Conservation (phyloP, 2,329 filamentous ascomycete genomes). For the Trichoderma guizhouense region DNA sequence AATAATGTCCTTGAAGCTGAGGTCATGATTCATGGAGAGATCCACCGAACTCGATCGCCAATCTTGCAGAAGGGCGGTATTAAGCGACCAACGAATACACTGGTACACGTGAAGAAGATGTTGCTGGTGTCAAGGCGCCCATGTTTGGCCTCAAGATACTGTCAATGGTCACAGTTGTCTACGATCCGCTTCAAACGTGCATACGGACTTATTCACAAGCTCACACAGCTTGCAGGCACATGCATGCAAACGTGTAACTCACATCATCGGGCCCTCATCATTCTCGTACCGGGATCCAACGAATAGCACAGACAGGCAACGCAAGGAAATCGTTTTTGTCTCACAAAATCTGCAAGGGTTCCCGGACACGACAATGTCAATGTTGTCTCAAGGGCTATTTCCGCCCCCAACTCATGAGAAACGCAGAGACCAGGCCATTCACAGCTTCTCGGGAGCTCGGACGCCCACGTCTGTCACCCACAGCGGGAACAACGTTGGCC, state of each 20-base stretch:
- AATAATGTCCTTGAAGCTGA: neutral
- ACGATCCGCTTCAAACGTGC: neutral
- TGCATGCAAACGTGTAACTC: neutral
- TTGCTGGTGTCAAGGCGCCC: neutral
- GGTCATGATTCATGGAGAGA: no score
- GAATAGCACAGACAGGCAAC: no score
- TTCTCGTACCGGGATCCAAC: neutral
- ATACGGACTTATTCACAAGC: neutral
- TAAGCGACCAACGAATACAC: neutral
- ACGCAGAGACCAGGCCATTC: neutral
- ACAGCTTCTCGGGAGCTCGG: neutral
- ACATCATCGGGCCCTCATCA: neutral
- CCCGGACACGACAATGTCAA: neutral
- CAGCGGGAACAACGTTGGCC: neutral
- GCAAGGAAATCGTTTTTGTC: neutral
- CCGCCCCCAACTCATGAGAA: neutral
- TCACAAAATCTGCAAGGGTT: neutral
- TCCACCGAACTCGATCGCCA: neutral
- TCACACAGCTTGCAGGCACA: neutral
- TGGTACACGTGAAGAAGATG: neutral
- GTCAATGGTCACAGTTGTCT: neutral
- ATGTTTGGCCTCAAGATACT: neutral
- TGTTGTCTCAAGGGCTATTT: neutral
- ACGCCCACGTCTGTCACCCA: neutral
- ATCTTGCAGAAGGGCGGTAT: neutral